Evolutionary conservation across 768 basidiomycete genomes (phyloP).

Genomic region (Chiua virens): DNA sequence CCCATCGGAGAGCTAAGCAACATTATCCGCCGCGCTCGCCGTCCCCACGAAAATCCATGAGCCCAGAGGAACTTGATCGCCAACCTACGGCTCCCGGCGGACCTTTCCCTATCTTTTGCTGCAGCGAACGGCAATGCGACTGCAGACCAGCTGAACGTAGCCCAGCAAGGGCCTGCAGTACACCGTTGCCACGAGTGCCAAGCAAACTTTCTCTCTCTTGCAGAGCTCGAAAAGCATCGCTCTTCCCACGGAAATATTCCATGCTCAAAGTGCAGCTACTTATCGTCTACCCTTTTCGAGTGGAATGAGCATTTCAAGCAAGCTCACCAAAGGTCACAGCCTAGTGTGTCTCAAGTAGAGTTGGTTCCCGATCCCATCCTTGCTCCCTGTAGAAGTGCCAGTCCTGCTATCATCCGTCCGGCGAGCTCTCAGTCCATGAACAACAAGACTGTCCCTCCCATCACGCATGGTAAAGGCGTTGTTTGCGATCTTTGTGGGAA

Average conservation of each 20-base stretch:
- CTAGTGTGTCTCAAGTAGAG: conserved; percentile 6
- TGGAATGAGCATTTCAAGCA: conserved; percentile 30
- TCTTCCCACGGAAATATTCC: conserved; percentile 19
- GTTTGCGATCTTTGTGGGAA: conserved; percentile 25
- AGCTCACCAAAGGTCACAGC: conserved; percentile 13
- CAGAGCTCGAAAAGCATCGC: conserved; percentile 21
- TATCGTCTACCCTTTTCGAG: conserved; percentile 23
- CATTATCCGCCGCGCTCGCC: conserved; percentile 15
- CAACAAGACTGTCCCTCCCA: conserved; percentile 6
- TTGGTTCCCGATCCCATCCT: conserved; percentile 1
- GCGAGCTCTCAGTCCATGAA: conserved; percentile 18
- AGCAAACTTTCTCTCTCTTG: conserved; percentile 12
- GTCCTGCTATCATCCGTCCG: conserved; percentile 15
- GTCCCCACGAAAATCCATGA: conserved; percentile 2
- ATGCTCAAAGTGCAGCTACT: conserved; percentile 25
- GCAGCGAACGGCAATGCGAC: background rate
- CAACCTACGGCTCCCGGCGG: conserved; percentile 2
- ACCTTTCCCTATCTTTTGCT: background rate
- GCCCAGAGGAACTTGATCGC: background rate
- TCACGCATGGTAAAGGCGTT: conserved; percentile 3
- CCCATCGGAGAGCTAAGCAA: conserved; percentile 24
- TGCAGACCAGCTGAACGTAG: background rate
- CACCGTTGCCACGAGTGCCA: conserved; percentile 23
- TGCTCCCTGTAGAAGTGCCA: conserved; percentile 8
- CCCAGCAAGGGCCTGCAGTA: conserved; percentile 1